Conservation (phyloP, 495 filamentous ascomycete genomes). For the Daldinia vernicosa region DNA sequence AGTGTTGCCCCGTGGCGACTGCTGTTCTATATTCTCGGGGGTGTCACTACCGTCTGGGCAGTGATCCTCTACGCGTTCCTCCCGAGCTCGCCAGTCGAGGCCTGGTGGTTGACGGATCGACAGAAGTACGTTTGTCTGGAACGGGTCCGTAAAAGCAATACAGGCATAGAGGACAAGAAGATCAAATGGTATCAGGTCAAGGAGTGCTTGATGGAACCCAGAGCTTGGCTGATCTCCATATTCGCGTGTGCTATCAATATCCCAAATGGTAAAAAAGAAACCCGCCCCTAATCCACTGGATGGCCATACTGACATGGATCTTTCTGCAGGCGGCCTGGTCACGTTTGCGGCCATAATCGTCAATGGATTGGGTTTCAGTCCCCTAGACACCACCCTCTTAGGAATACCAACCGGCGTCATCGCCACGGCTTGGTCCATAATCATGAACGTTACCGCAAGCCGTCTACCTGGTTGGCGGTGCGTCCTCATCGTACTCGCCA, state of each 20-base stretch:
- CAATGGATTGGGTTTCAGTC: conserved; percentile 68
- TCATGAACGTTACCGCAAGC: conserved; percentile 55
- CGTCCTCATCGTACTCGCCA: conserved; percentile 58
- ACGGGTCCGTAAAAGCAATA: conserved; percentile 43
- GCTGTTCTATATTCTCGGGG: conserved; percentile 57
- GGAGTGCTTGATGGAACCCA: conserved; percentile 66
- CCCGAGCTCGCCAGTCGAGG: conserved; percentile 62
- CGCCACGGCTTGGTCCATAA: conserved; percentile 65
- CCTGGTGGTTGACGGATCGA: conserved; percentile 53
- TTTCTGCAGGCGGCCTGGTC: conserved; percentile 53
- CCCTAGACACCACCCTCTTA: conserved; percentile 57
- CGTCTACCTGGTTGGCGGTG: conserved; percentile 65
- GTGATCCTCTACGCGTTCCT: conserved; percentile 64
- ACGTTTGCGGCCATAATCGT: conserved; percentile 72
- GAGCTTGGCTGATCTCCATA: conserved; percentile 66
- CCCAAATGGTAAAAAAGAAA: conserved; percentile 52
- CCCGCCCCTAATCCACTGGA: background rate
- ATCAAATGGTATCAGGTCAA: conserved; percentile 66
- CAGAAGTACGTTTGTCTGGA: conserved; percentile 42
- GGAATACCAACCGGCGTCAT: conserved; percentile 68
- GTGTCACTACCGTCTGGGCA: conserved; percentile 60
- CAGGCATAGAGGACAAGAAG: conserved; percentile 52
- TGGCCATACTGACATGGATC: conserved; percentile 2
- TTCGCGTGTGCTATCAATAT: conserved; percentile 61
- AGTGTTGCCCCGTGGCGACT: conserved; percentile 48